A percentile compares a stretch with the other conserved stretches of the same genome.
Evolutionary conservation across 2,329 filamentous ascomycete genomes (phyloP).

Genomic region (Ophiocordyceps camponoti-saundersi): DNA sequence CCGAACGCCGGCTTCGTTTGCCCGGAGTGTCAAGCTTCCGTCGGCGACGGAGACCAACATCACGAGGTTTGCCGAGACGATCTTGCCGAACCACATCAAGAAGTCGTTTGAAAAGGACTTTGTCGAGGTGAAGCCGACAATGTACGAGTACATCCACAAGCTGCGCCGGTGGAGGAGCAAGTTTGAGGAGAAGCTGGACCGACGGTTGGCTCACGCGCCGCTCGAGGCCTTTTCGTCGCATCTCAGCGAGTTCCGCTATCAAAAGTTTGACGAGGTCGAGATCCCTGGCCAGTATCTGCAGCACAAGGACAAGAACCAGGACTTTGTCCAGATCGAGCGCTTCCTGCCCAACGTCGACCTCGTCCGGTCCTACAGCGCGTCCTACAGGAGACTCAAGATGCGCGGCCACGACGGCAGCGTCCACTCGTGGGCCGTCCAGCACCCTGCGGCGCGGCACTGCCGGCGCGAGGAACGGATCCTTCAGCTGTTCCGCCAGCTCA

Average conservation of each 20-base stretch:
- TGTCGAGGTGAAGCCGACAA: slow-evolving; percentile 83
- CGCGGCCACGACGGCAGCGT: slow-evolving; percentile 92
- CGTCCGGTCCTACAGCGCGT: slow-evolving; percentile 77
- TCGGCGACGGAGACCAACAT: slow-evolving; percentile 89
- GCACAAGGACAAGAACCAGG: slow-evolving; percentile 97
- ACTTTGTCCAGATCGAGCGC: slow-evolving; percentile 92
- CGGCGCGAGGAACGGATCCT: slow-evolving; percentile 87
- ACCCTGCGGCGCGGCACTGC: slow-evolving; percentile 83
- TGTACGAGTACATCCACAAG: slow-evolving; percentile 98
- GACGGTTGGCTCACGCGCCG: slow-evolving; percentile 53
- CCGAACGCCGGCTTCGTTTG: slow-evolving; percentile 71
- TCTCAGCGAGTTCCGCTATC: slow-evolving; percentile 89
- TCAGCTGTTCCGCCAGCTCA: slow-evolving; percentile 94
- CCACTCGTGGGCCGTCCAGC: slow-evolving; percentile 93
- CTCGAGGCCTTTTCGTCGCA: slow-evolving; percentile 80
- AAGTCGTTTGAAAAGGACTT: slow-evolving; percentile 98
- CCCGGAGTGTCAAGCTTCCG: slow-evolving; percentile 80
- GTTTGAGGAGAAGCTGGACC: slow-evolving; percentile 93
- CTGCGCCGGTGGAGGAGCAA: slow-evolving; percentile 91
- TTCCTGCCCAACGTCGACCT: slow-evolving; percentile 92
- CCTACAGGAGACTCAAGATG: slow-evolving; percentile 85
- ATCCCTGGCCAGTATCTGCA: slow-evolving; percentile 92
- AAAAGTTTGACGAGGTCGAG: slow-evolving; percentile 97
- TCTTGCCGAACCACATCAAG: slow-evolving; percentile 84
- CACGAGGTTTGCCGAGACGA: slow-evolving; percentile 88